Percentiles rank a stretch among this genome's conserved stretches.
These are phyloP conservation scores for Yarrowia porcina DNA, from an alignment of 805 yeast species.

Conservation along the genomic window DNA sequence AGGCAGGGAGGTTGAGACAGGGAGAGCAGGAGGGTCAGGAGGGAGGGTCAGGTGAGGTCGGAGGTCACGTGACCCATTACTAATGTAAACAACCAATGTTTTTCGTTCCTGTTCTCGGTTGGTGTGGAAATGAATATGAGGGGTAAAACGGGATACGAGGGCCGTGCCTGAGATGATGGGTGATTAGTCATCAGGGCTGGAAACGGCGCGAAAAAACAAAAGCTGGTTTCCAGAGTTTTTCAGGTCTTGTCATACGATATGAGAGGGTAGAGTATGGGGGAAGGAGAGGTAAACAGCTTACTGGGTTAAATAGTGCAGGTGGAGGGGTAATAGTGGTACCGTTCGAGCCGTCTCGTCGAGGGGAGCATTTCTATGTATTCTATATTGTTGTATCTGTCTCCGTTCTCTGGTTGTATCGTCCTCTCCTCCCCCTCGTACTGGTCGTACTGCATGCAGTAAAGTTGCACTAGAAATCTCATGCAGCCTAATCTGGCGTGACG, in stretches of 20 bases:
- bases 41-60: background rate
- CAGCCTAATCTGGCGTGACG: constrained; percentile 23
- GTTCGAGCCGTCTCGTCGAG: background rate
- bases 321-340: background rate
- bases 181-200: no score
- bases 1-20: background rate
- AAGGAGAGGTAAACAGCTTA: no score
- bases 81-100: no score
- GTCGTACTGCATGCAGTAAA: background rate
- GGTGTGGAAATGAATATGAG: background rate
- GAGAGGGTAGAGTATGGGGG: no score
- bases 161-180: background rate
- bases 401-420: no score
- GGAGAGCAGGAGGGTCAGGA: background rate
- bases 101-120: no score
- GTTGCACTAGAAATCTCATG: background rate
- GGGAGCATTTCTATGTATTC: no score
- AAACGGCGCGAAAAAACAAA: no score
- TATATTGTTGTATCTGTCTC: no score
- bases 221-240: no score
- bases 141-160: background rate
- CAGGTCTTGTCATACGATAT: background rate
- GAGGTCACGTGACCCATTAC: background rate
- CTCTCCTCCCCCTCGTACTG: background rate
- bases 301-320: no score